Evolutionary conservation across 2,329 filamentous ascomycete species (phyloP).

Genomic region (Aspergillus sp.): DNA sequence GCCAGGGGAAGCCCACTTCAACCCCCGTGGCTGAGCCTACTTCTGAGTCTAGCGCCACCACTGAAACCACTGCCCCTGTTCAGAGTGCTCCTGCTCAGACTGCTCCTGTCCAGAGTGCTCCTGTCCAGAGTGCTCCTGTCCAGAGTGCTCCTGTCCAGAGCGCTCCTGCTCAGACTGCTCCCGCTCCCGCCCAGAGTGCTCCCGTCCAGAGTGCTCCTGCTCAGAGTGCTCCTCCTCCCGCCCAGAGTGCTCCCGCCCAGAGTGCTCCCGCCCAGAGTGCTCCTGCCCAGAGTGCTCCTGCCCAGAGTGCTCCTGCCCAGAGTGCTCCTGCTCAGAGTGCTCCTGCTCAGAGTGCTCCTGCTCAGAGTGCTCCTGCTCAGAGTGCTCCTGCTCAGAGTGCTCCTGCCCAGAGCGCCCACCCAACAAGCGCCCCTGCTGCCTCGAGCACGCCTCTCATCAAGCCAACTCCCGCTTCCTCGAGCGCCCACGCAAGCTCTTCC

Average conservation of each 20-base stretch:
- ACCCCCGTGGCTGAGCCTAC: constrained; percentile 5
- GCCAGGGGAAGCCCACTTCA: not conserved
- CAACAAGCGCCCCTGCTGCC: not conserved
- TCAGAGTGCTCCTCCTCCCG: not conserved
- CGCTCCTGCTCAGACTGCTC: not conserved
- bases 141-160: constrained; percentile 4
- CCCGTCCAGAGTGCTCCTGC: not conserved
- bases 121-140: constrained; percentile 15
- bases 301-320: not conserved
- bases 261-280: not conserved
- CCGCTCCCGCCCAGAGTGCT: constrained; percentile 12
- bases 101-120: constrained; percentile 11
- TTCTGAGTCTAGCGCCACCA: constrained; percentile 6
- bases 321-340: not conserved
- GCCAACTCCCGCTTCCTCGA: not conserved
- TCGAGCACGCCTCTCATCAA: constrained; percentile 23
- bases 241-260: not conserved
- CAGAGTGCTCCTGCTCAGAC: constrained; percentile 11
- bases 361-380: not conserved
- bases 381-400: not conserved
- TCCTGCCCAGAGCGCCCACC: not conserved
- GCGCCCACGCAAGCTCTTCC: constrained; percentile 7
- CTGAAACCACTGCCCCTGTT: not conserved
- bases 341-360: not conserved
- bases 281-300: not conserved